Conservation (phyloP, 2,329 filamentous ascomycete genomes). For the Cytospora mali region DNA sequence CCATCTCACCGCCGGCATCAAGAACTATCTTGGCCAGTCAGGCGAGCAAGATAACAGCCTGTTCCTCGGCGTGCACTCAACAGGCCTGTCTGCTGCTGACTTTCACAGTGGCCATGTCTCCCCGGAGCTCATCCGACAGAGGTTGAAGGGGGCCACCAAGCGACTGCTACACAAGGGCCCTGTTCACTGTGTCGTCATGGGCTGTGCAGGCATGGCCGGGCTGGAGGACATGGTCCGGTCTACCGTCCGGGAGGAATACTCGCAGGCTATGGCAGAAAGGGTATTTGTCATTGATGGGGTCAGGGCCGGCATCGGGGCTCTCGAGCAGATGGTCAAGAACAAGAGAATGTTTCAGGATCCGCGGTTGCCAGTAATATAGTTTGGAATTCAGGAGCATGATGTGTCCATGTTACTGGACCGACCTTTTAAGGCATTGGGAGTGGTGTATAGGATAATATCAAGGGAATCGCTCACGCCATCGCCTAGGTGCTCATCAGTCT, state of each 20-base stretch:
- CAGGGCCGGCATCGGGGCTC: constrained; percentile 65
- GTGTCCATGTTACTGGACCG: background rate
- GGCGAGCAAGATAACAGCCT: constrained; percentile 40
- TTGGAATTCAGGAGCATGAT: background rate
- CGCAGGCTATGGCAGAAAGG: constrained; percentile 54
- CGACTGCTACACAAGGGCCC: constrained; percentile 59
- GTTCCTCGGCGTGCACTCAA: constrained; percentile 82
- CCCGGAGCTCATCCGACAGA: constrained; percentile 62
- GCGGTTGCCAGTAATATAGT: background rate
- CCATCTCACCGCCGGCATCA: constrained; percentile 69
- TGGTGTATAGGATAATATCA: background rate
- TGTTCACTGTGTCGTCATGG: constrained; percentile 75
- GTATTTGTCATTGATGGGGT: constrained; percentile 81
- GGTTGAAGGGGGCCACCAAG: constrained; percentile 71
- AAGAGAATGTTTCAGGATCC: constrained; percentile 40
- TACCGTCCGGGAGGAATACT: constrained; percentile 67
- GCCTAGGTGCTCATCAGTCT: background rate
- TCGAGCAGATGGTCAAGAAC: constrained; percentile 57
- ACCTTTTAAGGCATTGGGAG: background rate
- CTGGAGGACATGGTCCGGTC: constrained; percentile 75
- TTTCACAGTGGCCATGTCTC: constrained; percentile 72
- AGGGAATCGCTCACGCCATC: background rate
- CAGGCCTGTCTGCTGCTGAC: constrained; percentile 77
- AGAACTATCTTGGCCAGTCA: constrained; percentile 59
- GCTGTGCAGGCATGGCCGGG: constrained; percentile 89